Base-by-base conservation (phyloP, 495 filamentous ascomycete species). In the Daldinia grandis region DNA sequence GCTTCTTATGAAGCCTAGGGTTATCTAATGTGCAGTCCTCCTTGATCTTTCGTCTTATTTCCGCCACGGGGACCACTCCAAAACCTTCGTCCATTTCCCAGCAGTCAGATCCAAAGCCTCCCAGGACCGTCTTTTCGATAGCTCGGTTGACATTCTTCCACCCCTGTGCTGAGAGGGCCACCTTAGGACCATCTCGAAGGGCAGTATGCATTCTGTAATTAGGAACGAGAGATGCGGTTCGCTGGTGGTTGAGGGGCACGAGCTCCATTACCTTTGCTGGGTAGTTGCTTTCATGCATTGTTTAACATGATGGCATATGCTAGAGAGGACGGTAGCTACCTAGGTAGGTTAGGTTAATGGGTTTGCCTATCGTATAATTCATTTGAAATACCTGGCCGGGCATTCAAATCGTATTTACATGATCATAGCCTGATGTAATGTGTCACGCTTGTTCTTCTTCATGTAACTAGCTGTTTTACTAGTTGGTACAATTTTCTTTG, bases 111-210 rank as follows among this genome's bases (percentile, higher is more conserved):
- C 73, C 66, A 1, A 68, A 65, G 4, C 69, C 64, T n/a, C 64
- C 28, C 6, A 69, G 50, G 24, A 72, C 56, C 0, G 69, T 75
- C 17, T 55, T 58, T 12, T 35, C 59, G 12, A 75, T 75, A 4
- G 69, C 58, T 21, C n/a, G 15, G 62, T 75, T 73, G 19, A 73
- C 35, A 47, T 69, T 73, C 5, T n/a, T 42, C 58, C 40, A 69
- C 12, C 59, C 47, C 12, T 61, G 54, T 8, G 51, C 44, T 1
- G 62, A 54, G 9, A 75, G 44, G 9, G 44, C 12, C 6, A 49
- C 12, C 0, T 5, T 50, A 15, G 67, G 33, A 9, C 31, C 50
- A 0, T 40, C 40, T 1, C 40, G 57, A n/a, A 73, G 38, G 6
- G 65, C 66, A 2, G 55, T 51, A 15, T 75, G 73, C 21, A 60